Conservation (phyloP, 306 rosid species). For the peach (Prunus persica) region DNA sequence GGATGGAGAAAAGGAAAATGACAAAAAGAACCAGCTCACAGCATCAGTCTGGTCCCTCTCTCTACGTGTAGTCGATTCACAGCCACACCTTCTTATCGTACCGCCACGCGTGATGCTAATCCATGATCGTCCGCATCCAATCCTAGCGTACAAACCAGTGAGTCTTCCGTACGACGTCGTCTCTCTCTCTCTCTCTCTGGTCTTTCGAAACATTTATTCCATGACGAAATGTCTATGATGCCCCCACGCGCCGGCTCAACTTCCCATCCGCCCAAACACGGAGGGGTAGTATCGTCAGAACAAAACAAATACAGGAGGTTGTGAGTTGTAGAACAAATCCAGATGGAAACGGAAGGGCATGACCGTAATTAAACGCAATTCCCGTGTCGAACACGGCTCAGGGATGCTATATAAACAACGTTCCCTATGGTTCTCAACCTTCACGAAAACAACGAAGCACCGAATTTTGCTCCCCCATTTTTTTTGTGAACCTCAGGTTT, state of each 20-base stretch:
- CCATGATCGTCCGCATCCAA: not conserved
- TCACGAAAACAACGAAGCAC: not conserved
- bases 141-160: not conserved
- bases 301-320: not conserved
- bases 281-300: conserved; percentile 5
- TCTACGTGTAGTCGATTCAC: not conserved
- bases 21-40: conserved; percentile 21
- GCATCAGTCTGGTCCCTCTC: not conserved
- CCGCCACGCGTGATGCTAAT: not conserved
- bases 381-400: not conserved
- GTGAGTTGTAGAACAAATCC: not conserved
- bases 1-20: not conserved
- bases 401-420: not conserved
- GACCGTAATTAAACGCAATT: not conserved
- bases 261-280: not conserved
- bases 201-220: not conserved
- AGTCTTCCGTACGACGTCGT: not conserved
- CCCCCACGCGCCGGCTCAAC: too few species aligned
- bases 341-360: not conserved
- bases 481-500: conserved; percentile 1
- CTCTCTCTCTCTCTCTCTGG: not conserved
- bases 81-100: not conserved
- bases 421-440: not conserved
- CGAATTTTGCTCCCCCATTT: not conserved
- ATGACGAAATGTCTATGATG: not conserved